Conservation (phyloP, 345 rosid species). For the Populus ilicifolia region DNA sequence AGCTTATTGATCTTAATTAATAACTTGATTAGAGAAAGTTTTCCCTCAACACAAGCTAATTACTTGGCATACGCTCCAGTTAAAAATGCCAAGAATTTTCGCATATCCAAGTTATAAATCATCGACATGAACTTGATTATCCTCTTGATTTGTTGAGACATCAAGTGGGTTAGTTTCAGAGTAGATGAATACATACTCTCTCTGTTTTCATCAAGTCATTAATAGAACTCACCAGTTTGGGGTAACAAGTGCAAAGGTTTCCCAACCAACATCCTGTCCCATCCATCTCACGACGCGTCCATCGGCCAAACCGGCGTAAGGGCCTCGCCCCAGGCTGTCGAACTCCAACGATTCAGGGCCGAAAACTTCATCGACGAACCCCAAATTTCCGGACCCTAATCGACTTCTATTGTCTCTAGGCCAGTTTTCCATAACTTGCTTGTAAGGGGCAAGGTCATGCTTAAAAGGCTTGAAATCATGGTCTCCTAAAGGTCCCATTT, state of each 20-base stretch:
- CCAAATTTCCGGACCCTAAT: slow-evolving; percentile 60
- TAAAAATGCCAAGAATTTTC: no score
- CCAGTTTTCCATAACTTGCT: slow-evolving; percentile 77
- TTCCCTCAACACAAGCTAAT: no score
- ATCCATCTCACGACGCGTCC: slow-evolving; percentile 94
- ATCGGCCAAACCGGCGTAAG: slow-evolving; percentile 85
- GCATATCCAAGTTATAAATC: no score
- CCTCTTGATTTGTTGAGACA: not conserved
- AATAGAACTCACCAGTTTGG: slow-evolving; percentile 55
- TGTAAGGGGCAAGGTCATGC: slow-evolving; percentile 85
- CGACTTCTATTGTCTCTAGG: slow-evolving; percentile 71
- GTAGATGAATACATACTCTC: not conserved
- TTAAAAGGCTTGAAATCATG: slow-evolving; percentile 74
- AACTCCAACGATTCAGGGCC: slow-evolving; percentile 97
- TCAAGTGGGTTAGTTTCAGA: not conserved
- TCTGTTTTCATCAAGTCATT: not conserved
- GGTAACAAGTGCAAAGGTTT: slow-evolving; percentile 74
- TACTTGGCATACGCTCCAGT: no score
- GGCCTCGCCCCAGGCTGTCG: slow-evolving; percentile 73
- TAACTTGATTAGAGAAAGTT: no score
- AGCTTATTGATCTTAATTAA: no score
- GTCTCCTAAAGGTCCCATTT: slow-evolving; percentile 70
- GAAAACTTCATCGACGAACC: slow-evolving; percentile 67
- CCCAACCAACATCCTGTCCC: slow-evolving; percentile 84
- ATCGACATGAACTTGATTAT: not conserved